Conservation (phyloP, 2,329 filamentous ascomycete species). For the Gnomoniopsis sp. region DNA sequence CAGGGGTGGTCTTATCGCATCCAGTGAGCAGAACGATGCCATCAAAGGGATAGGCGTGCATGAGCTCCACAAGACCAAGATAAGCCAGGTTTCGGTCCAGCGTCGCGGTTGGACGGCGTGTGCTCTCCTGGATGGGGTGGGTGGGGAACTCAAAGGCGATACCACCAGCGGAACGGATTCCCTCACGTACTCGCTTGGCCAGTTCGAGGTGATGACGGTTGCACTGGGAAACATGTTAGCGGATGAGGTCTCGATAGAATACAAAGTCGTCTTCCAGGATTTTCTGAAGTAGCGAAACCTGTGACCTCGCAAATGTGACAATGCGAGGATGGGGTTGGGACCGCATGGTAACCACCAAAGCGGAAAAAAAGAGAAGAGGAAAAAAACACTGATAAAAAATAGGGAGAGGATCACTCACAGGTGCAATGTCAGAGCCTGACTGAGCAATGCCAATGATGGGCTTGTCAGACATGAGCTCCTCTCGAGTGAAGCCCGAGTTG, state of each 20-base stretch:
- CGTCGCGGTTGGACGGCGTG: constrained; percentile 43
- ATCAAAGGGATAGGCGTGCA: constrained; percentile 46
- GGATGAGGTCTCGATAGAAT: no score
- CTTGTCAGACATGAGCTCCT: constrained; percentile 46
- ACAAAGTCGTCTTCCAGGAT: no score
- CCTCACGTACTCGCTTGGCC: constrained; percentile 46
- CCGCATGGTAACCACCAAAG: not conserved
- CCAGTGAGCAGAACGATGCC: constrained; percentile 48
- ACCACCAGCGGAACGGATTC: constrained; percentile 44
- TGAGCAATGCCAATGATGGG: constrained; percentile 51
- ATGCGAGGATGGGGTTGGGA: no score
- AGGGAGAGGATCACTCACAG: constrained; percentile 17
- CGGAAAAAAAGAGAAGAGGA: not conserved
- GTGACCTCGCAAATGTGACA: no score
- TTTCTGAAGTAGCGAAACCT: no score
- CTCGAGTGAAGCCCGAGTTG: constrained; percentile 45
- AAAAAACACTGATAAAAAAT: not conserved
- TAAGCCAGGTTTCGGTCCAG: constrained; percentile 48
- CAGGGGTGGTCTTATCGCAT: constrained; percentile 51
- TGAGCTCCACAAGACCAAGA: constrained; percentile 43
- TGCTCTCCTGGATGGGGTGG: constrained; percentile 49
- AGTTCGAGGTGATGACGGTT: constrained; percentile 47
- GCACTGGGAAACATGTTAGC: constrained; percentile 25
- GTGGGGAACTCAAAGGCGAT: constrained; percentile 50
- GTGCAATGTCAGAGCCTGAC: constrained; percentile 46